Conservation (phyloP, 139 green algal species). For the Picochlorum sp. region DNA sequence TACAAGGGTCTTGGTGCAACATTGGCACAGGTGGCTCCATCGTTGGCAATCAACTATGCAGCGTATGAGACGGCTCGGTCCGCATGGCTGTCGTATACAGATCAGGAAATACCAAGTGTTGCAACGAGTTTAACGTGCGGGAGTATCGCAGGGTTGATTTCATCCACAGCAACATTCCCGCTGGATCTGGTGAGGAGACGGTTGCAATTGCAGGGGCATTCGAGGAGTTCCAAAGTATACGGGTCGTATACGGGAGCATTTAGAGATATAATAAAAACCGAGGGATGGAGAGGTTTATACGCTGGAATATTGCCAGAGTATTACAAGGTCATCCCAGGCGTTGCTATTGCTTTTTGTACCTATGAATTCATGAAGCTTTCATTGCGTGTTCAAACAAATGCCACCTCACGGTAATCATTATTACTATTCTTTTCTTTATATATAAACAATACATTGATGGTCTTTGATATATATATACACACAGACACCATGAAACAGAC, state of each 20-base stretch:
- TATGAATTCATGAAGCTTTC: slow-evolving; percentile 62
- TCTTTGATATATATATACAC: not conserved
- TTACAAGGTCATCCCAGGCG: slow-evolving; percentile 80
- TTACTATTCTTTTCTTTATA: not conserved
- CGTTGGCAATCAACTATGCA: slow-evolving; percentile 85
- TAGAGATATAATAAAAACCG: slow-evolving; percentile 30
- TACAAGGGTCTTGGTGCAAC: slow-evolving; percentile 89
- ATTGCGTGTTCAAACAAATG: slow-evolving; percentile 34
- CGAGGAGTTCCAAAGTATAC: slow-evolving; percentile 19
- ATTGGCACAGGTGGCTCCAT: slow-evolving; percentile 71
- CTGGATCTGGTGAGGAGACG: slow-evolving; percentile 76
- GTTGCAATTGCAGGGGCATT: slow-evolving; percentile 68
- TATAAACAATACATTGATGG: slow-evolving; percentile 9
- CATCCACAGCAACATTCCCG: slow-evolving; percentile 78
- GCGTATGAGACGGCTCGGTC: slow-evolving; percentile 73
- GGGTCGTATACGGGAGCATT: slow-evolving; percentile 44
- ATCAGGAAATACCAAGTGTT: slow-evolving; percentile 18
- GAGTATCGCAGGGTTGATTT: slow-evolving; percentile 64
- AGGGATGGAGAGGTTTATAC: slow-evolving; percentile 68
- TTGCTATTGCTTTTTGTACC: slow-evolving; percentile 78
- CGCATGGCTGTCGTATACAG: slow-evolving; percentile 30
- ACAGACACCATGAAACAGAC: not conserved
- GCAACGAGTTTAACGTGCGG: slow-evolving; percentile 65
- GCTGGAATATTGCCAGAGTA: slow-evolving; percentile 82
- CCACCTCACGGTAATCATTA: slow-evolving; percentile 9